Evolutionary conservation across 495 filamentous ascomycete species (phyloP).

Genomic region (Aspergillus sclerotiicarbonarius): DNA sequence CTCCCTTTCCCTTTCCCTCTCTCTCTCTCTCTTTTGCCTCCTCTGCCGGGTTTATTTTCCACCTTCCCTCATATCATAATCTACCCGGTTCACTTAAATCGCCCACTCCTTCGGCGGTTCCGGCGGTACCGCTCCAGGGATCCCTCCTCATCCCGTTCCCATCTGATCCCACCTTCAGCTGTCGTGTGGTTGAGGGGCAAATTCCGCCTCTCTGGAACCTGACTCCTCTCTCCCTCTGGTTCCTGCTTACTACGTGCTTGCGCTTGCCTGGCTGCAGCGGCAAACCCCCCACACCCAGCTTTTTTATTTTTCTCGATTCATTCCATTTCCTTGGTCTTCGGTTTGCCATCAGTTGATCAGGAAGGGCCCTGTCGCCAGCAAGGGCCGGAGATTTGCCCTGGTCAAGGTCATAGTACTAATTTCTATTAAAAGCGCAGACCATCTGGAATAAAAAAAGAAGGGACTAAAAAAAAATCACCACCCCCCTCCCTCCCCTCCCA

Average conservation of each 20-base stretch:
- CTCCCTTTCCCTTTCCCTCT: conserved; percentile 6
- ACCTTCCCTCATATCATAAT: conserved; percentile 4
- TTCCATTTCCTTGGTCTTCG: no score
- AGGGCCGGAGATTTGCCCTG: conserved; percentile 19
- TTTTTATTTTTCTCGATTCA: conserved; percentile 30
- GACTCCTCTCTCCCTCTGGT: background rate
- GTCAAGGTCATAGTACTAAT: background rate
- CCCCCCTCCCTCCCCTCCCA: background rate
- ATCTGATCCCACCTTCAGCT: background rate
- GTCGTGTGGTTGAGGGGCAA: conserved; percentile 2
- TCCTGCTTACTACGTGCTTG: conserved; percentile 21
- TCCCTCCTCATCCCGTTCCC: background rate
- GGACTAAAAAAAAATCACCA: no score
- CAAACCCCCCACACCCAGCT: conserved; percentile 60
- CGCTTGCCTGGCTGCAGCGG: conserved; percentile 40
- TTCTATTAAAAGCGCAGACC: conserved; percentile 6
- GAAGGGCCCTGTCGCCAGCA: conserved; percentile 19
- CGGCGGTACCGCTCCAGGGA: background rate
- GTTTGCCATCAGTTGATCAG: conserved; percentile 5
- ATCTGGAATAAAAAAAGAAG: conserved; percentile 1
- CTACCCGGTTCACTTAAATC: background rate
- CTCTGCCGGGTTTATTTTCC: conserved; percentile 1
- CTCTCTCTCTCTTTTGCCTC: conserved; percentile 1
- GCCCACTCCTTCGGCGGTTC: background rate
- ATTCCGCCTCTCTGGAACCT: conserved; percentile 3